Evolutionary conservation across 805 yeast species (phyloP), one percentile per base, ranked within the genome.

Genomic region (Suhomyces faveliae): DNA sequence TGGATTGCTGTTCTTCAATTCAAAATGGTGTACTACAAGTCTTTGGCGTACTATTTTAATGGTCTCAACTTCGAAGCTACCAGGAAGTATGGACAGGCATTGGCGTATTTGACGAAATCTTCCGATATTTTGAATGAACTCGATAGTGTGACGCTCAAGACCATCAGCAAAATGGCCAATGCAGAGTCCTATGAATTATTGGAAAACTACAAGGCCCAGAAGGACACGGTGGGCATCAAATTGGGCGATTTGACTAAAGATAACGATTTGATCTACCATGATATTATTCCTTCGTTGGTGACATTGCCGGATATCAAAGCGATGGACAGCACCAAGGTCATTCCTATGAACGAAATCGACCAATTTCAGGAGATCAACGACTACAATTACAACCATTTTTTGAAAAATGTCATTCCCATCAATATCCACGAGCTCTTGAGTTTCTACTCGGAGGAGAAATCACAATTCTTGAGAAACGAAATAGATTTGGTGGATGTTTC

Each of bases 191-290:
- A 68, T 52, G 76, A 69, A 27, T 49, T 72, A 39, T 59, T 73
- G 47, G 78, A 73, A 48, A 70, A 68, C 48, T 67, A 58, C 55
- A 72, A 73, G 51, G 70, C 60, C 46, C 78, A 73, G 46, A 68
- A 67, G 46, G 76, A 73, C 51, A 71, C 71, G 0, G 58, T 67
- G 45, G 52, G 45, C 1, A 73, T 73, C 43, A 73, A 73, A 43
- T 55, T 73, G 42, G 53, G 53, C 9, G 77, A 71, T 22, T 54
- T 88, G 55, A 82, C 78, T 21, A 89, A 87, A 55, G 98, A 92
- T 60, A 92, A 92, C 59, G 97, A 92, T 61, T 85, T 82, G 57
- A 88, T 92, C 30, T 92, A 88, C 61, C 96, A 94, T 64, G 92
- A 86, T 17, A 58, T 74, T 1, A 70, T 91, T 11, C 96, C 97